A percentile compares a stretch with the other conserved stretches of the same genome.
These are phyloP conservation scores for Verbena officinalis DNA, from an alignment of 257 asterid genomes.

Conservation along the genomic window DNA sequence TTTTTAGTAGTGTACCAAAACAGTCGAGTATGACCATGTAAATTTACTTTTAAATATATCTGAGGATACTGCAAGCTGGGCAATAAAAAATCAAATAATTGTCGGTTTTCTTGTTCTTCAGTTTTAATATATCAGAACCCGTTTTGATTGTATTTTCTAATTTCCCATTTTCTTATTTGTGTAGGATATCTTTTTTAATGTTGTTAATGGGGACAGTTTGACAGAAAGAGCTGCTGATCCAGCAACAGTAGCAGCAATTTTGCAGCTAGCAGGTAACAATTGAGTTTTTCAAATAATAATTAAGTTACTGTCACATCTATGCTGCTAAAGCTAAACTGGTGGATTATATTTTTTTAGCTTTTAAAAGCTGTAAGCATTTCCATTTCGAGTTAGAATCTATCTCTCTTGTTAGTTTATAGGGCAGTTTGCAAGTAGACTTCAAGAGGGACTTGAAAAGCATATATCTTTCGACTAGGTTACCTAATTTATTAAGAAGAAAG, in stretches of 20 bases:
- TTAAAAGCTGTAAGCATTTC: background rate
- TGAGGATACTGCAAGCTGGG: too few species aligned
- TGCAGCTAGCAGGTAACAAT: constrained; percentile 81
- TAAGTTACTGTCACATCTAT: constrained; percentile 4
- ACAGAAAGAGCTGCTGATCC: constrained; percentile 95
- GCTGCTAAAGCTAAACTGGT: background rate
- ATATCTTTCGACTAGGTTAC: background rate
- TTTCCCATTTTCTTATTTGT: constrained; percentile 28
- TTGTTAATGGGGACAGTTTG: constrained; percentile 66
- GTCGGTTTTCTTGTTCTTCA: constrained; percentile 1
- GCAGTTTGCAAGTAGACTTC: background rate
- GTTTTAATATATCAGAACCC: background rate
- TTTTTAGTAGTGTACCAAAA: too few species aligned
- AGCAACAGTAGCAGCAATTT: constrained; percentile 93
- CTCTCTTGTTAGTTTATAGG: background rate
- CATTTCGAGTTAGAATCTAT: background rate
- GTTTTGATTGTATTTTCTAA: constrained; percentile 22
- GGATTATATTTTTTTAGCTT: background rate
- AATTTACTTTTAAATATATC: too few species aligned
- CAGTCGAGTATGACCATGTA: too few species aligned
- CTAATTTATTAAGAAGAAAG: background rate
- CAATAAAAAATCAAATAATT: background rate
- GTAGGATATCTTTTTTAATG: constrained; percentile 81
- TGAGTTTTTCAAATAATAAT: constrained; percentile 12
- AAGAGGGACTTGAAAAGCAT: background rate